Percentiles rank a stretch among this genome's conserved stretches.
Evolutionary conservation across 805 yeast species (phyloP).

Genomic region (Zygoascus ofunaensis): DNA sequence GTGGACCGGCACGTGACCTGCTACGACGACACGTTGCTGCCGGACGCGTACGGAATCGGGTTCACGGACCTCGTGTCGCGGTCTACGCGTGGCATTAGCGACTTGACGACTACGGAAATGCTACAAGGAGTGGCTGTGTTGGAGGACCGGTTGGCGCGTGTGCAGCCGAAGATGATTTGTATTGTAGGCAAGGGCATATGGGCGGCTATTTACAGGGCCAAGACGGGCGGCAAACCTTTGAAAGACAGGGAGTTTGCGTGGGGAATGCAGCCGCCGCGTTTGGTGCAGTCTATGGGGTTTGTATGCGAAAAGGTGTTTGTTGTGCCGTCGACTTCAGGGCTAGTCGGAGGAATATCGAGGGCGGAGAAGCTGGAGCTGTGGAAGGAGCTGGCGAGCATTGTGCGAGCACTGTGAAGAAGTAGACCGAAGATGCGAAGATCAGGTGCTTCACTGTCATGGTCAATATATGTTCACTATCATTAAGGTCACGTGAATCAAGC

Average conservation of each 20-base stretch:
- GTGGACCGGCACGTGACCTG: conserved; percentile 28
- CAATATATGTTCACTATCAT: no score
- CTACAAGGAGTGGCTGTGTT: conserved; percentile 44
- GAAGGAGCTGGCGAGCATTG: conserved; percentile 31
- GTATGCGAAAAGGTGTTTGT: conserved; percentile 38
- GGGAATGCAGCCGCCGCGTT: conserved; percentile 39
- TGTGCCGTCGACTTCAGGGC: conserved; percentile 65
- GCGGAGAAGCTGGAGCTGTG: conserved; percentile 41
- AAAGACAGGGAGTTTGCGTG: conserved; percentile 36
- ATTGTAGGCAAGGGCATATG: conserved; percentile 70
- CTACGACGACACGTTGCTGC: conserved; percentile 35
- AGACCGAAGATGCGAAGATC: neutral
- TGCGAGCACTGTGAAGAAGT: conserved; percentile 5
- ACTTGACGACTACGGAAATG: conserved; percentile 46
- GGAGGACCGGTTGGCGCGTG: conserved; percentile 34
- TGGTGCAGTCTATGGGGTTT: conserved; percentile 21
- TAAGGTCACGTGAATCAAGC: no score
- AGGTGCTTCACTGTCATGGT: no score
- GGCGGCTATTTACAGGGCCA: conserved; percentile 43
- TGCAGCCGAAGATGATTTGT: conserved; percentile 39
- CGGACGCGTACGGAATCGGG: conserved; percentile 44
- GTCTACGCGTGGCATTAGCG: conserved; percentile 51
- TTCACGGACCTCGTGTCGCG: conserved; percentile 63
- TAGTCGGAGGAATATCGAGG: conserved; percentile 45
- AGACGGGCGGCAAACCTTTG: conserved; percentile 29